phyloP scores from a whole-genome alignment of 306 rosid species.

The Lablab purpureus region DNA sequence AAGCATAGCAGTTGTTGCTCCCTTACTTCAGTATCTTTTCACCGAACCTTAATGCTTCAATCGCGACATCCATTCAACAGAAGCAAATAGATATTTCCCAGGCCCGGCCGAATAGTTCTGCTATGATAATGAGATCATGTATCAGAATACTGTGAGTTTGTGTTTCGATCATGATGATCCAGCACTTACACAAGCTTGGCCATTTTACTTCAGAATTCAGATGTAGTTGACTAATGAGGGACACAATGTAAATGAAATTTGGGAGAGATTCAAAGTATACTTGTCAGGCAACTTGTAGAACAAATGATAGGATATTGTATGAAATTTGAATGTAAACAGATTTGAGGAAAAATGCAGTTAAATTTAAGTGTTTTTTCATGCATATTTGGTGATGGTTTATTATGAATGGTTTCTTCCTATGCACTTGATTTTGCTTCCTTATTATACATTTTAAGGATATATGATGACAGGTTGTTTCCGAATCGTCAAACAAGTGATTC shows the following conservation, averaged over 20 bases:
- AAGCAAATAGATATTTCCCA: constrained; percentile 21
- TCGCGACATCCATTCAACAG: constrained; percentile 31
- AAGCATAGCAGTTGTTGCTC: constrained; percentile 87
- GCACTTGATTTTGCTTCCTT: background rate
- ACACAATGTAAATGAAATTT: constrained; percentile 2
- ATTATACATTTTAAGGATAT: background rate
- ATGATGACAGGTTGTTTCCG: background rate
- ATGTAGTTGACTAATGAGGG: background rate
- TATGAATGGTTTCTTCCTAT: background rate
- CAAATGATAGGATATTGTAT: constrained; percentile 21
- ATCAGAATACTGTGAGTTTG: background rate
- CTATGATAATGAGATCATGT: constrained; percentile 19
- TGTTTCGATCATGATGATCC: constrained; percentile 24
- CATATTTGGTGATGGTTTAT: background rate
- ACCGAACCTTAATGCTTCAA: constrained; percentile 48
- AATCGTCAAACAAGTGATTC: background rate
- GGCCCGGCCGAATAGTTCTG: constrained; percentile 31
- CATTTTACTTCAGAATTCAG: background rate
- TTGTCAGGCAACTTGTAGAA: background rate
- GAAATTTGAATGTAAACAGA: constrained; percentile 4
- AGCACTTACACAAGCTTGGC: background rate
- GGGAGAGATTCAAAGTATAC: constrained; percentile 12
- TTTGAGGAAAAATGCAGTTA: constrained; percentile 16
- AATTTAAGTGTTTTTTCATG: background rate
- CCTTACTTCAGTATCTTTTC: constrained; percentile 77